Conservation (phyloP, 208 protist species). For the Endotrypanum monterogeii region DNA sequence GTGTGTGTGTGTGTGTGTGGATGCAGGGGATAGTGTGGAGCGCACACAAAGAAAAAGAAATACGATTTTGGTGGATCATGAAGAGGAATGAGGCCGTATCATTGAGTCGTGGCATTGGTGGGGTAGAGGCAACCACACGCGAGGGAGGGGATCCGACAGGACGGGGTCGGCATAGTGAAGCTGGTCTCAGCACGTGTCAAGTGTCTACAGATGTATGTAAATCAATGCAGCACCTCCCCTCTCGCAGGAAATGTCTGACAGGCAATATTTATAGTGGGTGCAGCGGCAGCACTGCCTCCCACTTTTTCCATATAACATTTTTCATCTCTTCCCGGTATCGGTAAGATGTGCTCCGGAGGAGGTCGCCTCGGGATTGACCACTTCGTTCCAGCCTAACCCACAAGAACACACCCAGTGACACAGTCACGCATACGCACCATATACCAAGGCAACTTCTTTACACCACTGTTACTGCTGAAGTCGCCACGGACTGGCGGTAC, state of each 20-base stretch:
- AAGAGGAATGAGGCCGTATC: background rate
- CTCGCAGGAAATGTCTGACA: background rate
- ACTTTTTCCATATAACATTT: too few relatives aligned
- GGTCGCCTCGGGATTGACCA: too few relatives aligned
- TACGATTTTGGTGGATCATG: too few relatives aligned
- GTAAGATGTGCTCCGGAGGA: too few relatives aligned
- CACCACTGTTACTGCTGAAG: background rate
- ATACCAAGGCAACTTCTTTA: background rate
- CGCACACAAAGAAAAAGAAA: background rate
- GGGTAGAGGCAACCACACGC: background rate
- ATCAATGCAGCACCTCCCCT: too few relatives aligned
- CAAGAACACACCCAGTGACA: background rate
- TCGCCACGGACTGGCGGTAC: slow-evolving; percentile 11
- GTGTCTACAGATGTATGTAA: too few relatives aligned
- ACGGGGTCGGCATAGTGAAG: background rate
- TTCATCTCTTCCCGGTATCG: too few relatives aligned
- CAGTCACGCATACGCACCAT: background rate
- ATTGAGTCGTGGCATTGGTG: background rate
- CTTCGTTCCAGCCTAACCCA: background rate
- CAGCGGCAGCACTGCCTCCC: background rate
- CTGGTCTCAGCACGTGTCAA: background rate
- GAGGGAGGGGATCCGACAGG: background rate
- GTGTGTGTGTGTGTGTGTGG: background rate
- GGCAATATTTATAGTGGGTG: background rate
- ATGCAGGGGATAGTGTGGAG: slow-evolving; percentile 19